Conservation (phyloP, 129 eudicot genomes). For the Flaveria ramosissima region DNA sequence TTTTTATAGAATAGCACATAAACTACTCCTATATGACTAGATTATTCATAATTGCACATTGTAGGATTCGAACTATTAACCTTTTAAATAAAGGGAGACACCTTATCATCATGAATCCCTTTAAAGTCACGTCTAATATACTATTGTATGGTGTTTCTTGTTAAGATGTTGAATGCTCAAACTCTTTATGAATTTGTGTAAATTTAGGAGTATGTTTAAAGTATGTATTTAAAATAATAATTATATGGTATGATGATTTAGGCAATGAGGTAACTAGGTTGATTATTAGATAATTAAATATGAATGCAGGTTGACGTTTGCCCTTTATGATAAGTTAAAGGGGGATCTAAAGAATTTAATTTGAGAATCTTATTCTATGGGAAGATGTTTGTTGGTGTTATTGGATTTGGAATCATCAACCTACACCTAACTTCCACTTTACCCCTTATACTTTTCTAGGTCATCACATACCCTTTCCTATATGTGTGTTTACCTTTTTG, state of each 20-base stretch:
- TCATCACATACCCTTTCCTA: neutral
- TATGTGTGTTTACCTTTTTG: neutral
- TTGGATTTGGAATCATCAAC: conserved; percentile 41
- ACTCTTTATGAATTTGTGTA: too few relatives aligned
- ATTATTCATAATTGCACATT: too few relatives aligned
- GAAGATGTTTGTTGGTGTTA: conserved; percentile 41
- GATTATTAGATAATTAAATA: conserved; percentile 26
- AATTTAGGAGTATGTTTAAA: too few relatives aligned
- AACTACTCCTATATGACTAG: too few relatives aligned
- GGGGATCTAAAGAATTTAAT: conserved; percentile 34
- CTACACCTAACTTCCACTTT: neutral
- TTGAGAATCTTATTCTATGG: conserved; percentile 40
- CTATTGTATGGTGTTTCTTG: too few relatives aligned
- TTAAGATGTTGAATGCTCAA: too few relatives aligned
- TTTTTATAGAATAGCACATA: too few relatives aligned
- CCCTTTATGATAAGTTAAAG: conserved; percentile 8
- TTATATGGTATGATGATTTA: conserved; percentile 11
- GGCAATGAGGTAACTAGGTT: conserved; percentile 30
- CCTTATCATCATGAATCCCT: too few relatives aligned
- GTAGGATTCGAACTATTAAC: too few relatives aligned
- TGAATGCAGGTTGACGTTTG: conserved; percentile 17
- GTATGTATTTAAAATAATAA: too few relatives aligned
- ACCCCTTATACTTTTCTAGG: conserved; percentile 9
- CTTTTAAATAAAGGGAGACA: too few relatives aligned
- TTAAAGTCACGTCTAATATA: too few relatives aligned